phyloP scores from a whole-genome alignment of 1,139 yeast genomes.

The Protomyces macrosporus region DNA sequence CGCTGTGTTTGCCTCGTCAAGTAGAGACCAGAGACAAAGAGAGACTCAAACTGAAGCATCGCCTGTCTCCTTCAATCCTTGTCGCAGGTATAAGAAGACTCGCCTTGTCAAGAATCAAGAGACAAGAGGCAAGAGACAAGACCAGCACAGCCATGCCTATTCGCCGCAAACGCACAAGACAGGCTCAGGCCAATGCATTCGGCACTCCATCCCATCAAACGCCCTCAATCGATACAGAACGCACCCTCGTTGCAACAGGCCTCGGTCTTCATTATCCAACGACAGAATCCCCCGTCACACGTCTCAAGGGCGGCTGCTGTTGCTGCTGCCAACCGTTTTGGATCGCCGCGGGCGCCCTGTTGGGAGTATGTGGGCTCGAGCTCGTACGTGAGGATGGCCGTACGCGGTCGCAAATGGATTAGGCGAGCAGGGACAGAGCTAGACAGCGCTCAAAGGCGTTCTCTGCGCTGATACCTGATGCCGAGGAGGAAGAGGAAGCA shows the following conservation, averaged over 20 bases:
- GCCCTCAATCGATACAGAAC: background rate
- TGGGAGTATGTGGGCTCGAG: background rate
- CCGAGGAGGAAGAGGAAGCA: background rate
- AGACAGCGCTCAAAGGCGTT: conserved; percentile 1
- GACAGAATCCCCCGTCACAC: background rate
- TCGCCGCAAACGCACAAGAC: background rate
- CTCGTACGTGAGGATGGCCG: background rate
- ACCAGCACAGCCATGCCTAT: background rate
- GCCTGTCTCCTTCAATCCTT: no score
- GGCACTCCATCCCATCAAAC: background rate
- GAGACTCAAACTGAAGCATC: no score
- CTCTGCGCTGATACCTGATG: background rate
- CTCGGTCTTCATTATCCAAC: background rate
- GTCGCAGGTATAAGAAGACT: no score
- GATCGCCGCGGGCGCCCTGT: background rate
- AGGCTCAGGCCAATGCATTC: background rate
- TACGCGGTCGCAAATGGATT: background rate
- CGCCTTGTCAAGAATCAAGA: background rate
- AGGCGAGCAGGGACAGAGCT: background rate
- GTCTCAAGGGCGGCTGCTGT: background rate
- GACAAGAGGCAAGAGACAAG: background rate
- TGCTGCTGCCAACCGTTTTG: background rate
- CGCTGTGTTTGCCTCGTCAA: no score
- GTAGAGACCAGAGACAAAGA: no score
- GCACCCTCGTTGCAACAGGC: background rate